phyloP scores from a whole-genome alignment of 2,329 filamentous ascomycete genomes.

The Pleurostoma richardsiae region DNA sequence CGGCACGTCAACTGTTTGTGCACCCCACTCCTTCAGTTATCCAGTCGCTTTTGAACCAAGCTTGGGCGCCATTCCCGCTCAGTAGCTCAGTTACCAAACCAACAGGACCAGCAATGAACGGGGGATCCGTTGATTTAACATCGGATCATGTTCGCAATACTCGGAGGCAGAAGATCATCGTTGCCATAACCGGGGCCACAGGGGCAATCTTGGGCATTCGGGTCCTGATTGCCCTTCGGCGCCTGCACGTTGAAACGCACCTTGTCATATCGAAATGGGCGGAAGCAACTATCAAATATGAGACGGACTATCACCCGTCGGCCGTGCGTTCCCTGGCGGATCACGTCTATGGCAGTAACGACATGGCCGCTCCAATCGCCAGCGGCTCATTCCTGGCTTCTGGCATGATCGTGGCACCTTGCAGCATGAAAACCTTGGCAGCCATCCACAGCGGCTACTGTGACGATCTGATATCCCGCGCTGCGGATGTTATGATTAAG shows the following conservation, averaged over 20 bases:
- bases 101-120: background rate
- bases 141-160: background rate
- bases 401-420: conserved; percentile 43
- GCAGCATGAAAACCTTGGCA: conserved; percentile 42
- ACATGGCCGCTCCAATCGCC: conserved; percentile 37
- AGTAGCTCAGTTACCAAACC: background rate
- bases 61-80: too few species aligned
- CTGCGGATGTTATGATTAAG: conserved; percentile 41
- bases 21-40: background rate
- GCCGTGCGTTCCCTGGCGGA: conserved; percentile 32
- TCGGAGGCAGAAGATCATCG: conserved; percentile 28
- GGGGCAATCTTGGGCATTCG: conserved; percentile 37
- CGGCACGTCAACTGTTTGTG: background rate
- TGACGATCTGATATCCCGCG: conserved; percentile 37
- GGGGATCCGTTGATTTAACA: background rate
- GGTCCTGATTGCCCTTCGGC: conserved; percentile 30
- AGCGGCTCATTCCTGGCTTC: conserved; percentile 36
- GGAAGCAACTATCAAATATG: conserved; percentile 39
- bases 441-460: conserved; percentile 32
- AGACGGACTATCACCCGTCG: conserved; percentile 30
- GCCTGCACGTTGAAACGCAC: conserved; percentile 40
- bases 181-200: conserved; percentile 45
- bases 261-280: conserved; percentile 44
- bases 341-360: conserved; percentile 29
- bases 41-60: background rate